phyloP scores from a whole-genome alignment of 148 eudicot genomes.

The Selenicereus undatus region DNA sequence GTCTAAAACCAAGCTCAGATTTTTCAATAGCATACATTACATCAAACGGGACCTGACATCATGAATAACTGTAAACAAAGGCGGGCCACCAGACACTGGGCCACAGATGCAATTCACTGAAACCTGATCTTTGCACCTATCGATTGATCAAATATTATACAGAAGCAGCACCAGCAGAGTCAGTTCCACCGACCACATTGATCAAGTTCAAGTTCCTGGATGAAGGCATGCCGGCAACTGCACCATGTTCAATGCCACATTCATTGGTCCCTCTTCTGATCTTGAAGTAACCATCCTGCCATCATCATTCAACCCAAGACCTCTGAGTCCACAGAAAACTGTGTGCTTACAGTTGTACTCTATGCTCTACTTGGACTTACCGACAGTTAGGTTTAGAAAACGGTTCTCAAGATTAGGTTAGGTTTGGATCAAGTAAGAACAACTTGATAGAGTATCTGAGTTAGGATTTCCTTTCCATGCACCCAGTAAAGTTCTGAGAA shows the following conservation, averaged over 20 bases:
- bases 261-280: slow-evolving; percentile 73
- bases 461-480: too few species aligned
- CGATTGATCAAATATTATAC: background rate
- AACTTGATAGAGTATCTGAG: too few species aligned
- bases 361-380: background rate
- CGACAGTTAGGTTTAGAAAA: background rate
- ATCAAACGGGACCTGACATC: background rate
- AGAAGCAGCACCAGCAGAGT: background rate
- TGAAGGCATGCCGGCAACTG: slow-evolving; percentile 66
- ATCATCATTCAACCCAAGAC: background rate
- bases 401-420: too few species aligned
- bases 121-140: background rate
- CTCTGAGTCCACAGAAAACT: background rate
- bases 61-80: background rate
- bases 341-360: background rate
- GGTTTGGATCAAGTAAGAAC: too few species aligned
- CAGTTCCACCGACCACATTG: slow-evolving; percentile 10
- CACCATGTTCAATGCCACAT: slow-evolving; percentile 66
- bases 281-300: slow-evolving; percentile 78
- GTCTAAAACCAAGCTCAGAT: background rate
- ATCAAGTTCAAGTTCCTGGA: slow-evolving; percentile 49
- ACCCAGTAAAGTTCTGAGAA: too few species aligned
- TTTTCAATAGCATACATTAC: background rate
- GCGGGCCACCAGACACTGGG: background rate
- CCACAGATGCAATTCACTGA: background rate